These are phyloP conservation scores for Endothia cerciana DNA, from an alignment of 2,329 filamentous ascomycete genomes.

Conservation along the genomic window DNA sequence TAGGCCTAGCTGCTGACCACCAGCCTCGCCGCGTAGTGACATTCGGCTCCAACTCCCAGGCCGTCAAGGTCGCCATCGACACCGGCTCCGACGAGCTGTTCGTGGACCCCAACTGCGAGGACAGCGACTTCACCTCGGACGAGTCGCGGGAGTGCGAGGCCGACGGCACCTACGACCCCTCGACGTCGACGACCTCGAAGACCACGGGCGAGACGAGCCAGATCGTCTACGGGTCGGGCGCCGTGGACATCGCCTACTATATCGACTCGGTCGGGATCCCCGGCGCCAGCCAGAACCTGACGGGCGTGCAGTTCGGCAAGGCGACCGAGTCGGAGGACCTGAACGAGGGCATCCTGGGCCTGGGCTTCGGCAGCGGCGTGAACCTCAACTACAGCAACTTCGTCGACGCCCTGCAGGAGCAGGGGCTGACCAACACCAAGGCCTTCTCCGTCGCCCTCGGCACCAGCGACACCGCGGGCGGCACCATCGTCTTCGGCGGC, in stretches of 20 bases:
- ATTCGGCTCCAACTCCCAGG: slow-evolving; percentile 54
- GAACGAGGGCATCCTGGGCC: slow-evolving; percentile 65
- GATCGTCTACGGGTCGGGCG: slow-evolving; percentile 51
- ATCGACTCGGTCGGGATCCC: slow-evolving; percentile 42
- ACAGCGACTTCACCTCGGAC: slow-evolving; percentile 41
- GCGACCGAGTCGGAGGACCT: slow-evolving; percentile 51
- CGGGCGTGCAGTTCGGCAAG: slow-evolving; percentile 62
- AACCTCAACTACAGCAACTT: slow-evolving; percentile 50
- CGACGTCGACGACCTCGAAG: slow-evolving; percentile 40
- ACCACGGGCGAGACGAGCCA: slow-evolving; percentile 36
- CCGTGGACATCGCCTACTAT: slow-evolving; percentile 47
- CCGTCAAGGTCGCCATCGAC: slow-evolving; percentile 54
- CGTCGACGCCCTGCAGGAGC: slow-evolving; percentile 49
- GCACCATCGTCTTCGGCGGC: slow-evolving; percentile 48
- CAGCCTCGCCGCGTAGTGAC: slow-evolving; percentile 37
- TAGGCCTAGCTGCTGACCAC: not conserved
- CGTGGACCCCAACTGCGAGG: slow-evolving; percentile 61
- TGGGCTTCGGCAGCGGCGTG: slow-evolving; percentile 61
- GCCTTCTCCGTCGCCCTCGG: slow-evolving; percentile 42
- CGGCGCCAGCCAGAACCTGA: slow-evolving; percentile 41
- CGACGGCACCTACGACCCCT: slow-evolving; percentile 45
- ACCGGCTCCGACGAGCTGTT: slow-evolving; percentile 60
- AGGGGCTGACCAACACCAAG: slow-evolving; percentile 49
- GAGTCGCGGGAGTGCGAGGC: slow-evolving; percentile 43
- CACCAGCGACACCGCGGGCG: slow-evolving; percentile 34